phyloP scores from a whole-genome alignment of 352 stramenopile species.

The Globisporangium orthogonon region DNA sequence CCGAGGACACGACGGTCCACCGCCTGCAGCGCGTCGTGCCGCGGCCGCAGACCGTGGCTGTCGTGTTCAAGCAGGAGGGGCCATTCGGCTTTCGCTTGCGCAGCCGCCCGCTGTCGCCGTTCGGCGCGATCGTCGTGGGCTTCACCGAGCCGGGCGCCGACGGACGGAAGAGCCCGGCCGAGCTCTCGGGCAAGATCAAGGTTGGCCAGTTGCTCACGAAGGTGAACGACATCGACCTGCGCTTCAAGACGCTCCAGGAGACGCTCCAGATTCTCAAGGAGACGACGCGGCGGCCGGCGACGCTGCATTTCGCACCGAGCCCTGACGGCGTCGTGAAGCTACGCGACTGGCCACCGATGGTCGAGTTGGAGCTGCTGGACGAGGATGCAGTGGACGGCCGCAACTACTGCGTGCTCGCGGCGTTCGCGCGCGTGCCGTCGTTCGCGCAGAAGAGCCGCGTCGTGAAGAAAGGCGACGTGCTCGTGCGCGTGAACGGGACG shows the following conservation, averaged over 20 bases:
- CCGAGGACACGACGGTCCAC: conserved; percentile 53
- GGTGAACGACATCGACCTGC: conserved; percentile 67
- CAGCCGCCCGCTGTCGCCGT: conserved; percentile 54
- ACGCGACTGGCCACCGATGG: conserved; percentile 76
- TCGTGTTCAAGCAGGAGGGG: conserved; percentile 69
- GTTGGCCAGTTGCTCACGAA: conserved; percentile 51
- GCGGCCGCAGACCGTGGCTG: conserved; percentile 41
- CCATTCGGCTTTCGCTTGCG: conserved; percentile 72
- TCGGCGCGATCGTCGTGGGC: conserved; percentile 70
- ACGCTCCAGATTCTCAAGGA: conserved; percentile 52
- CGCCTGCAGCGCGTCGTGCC: conserved; percentile 40
- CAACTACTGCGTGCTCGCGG: conserved; percentile 63
- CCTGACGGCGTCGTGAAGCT: conserved; percentile 75
- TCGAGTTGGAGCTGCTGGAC: conserved; percentile 60
- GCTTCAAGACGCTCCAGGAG: conserved; percentile 55
- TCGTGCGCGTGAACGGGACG: conserved; percentile 55
- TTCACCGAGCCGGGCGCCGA: conserved; percentile 42
- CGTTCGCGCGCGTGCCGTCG: conserved; percentile 63
- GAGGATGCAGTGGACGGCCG: conserved; percentile 48
- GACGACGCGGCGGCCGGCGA: conserved; percentile 51
- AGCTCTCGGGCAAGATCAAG: conserved; percentile 70
- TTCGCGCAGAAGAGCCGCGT: conserved; percentile 62
- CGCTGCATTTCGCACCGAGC: conserved; percentile 68
- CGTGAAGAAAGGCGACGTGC: conserved; percentile 57
- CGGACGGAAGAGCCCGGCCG: conserved; percentile 47